Evolutionary conservation across 495 filamentous ascomycete genomes (phyloP).

Genomic region (Aspergillus carlsbadensis): DNA sequence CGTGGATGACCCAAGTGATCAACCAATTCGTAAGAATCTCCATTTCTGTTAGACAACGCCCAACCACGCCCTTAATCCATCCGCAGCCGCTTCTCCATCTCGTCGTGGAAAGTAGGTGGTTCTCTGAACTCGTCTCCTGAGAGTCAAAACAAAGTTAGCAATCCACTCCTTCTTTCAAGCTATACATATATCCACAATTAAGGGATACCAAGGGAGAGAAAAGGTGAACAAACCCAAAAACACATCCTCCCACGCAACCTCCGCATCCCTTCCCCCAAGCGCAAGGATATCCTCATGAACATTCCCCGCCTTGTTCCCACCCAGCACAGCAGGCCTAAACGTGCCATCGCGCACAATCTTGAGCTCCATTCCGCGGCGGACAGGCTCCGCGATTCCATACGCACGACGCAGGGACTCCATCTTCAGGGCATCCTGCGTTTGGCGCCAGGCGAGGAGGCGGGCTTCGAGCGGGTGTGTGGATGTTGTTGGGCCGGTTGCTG

Average conservation of each 20-base stretch:
- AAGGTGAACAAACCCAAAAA: slow-evolving; percentile 52
- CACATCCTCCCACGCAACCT: slow-evolving; percentile 88
- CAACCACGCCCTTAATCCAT: slow-evolving; percentile 59
- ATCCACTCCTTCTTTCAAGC: neutral
- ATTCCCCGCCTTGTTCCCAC: slow-evolving; percentile 37
- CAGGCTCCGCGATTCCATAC: slow-evolving; percentile 91
- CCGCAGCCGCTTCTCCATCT: slow-evolving; percentile 88
- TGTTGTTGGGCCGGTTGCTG: slow-evolving; percentile 42
- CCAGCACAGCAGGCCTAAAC: slow-evolving; percentile 49
- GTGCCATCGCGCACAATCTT: slow-evolving; percentile 68
- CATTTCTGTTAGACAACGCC: neutral
- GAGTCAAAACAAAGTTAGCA: neutral
- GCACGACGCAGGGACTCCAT: slow-evolving; percentile 82
- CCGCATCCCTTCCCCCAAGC: slow-evolving; percentile 65
- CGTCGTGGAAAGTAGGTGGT: slow-evolving; percentile 72
- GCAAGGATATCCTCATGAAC: slow-evolving; percentile 79
- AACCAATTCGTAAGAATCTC: slow-evolving; percentile 9
- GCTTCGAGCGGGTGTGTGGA: slow-evolving; percentile 89
- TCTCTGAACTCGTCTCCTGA: slow-evolving; percentile 62
- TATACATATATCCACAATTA: neutral
- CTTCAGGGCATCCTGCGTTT: slow-evolving; percentile 81
- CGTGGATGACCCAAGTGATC: neutral
- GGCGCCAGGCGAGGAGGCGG: slow-evolving; percentile 78
- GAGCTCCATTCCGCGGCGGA: slow-evolving; percentile 92
- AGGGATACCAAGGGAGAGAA: slow-evolving; percentile 12